A percentile compares a stretch with the other conserved stretches of the same genome.
phyloP scores from a whole-genome alignment of 2,329 filamentous ascomycete genomes.

The Fusarium verticillioides region DNA sequence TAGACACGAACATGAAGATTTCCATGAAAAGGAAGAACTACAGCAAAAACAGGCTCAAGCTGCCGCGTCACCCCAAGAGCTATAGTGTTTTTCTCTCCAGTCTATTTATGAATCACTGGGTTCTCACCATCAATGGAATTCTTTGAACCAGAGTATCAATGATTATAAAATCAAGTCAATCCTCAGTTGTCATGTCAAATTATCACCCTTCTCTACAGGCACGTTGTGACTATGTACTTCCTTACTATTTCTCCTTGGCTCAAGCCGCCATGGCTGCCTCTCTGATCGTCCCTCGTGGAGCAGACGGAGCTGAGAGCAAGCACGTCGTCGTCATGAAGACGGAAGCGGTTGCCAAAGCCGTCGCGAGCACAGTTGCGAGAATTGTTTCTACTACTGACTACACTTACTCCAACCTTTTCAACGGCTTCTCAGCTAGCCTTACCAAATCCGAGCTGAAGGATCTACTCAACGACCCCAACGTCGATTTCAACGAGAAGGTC shows the following conservation, averaged over 20 bases:
- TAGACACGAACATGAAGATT: not conserved
- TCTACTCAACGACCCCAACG: not conserved
- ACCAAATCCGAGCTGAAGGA: not conserved
- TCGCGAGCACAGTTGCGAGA: accelerated
- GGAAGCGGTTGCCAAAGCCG: accelerated
- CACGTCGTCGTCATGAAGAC: not conserved
- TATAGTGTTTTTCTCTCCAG: too few species aligned
- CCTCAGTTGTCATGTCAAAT: not conserved
- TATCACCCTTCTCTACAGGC: not conserved
- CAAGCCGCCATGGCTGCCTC: not conserved
- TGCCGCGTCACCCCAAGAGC: not conserved
- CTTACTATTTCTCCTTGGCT: accelerated
- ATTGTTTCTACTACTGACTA: not conserved
- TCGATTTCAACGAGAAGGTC: not conserved
- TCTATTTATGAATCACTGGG: not conserved
- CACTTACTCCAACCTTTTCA: not conserved
- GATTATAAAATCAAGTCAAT: accelerated
- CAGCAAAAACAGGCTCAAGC: not conserved
- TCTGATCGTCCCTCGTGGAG: not conserved
- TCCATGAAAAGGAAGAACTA: not conserved
- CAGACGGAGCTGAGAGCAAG: not conserved
- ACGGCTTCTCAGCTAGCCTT: not conserved
- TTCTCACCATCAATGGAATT: accelerated
- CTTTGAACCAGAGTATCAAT: accelerated
- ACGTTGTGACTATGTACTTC: not conserved